Percentiles rank a stretch among this genome's conserved stretches.
These are phyloP conservation scores for Phoenix roebelenii DNA, from an alignment of 176 grass and related monocot species.

Conservation along the genomic window DNA sequence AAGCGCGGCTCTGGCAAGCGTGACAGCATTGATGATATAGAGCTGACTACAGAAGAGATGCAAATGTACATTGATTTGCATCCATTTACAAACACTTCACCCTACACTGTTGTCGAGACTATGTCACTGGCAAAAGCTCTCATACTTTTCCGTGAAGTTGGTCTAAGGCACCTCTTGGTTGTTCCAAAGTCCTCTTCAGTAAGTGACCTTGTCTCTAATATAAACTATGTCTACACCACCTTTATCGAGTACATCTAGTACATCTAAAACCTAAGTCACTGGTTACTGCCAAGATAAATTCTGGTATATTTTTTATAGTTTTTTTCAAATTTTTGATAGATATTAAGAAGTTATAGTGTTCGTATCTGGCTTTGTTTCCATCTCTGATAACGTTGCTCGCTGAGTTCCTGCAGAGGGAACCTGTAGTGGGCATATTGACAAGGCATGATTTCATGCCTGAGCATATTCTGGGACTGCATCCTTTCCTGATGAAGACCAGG, in stretches of 20 bases:
- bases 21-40: constrained; percentile 54
- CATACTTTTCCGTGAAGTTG: constrained; percentile 83
- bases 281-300: not conserved
- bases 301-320: not conserved
- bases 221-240: not conserved
- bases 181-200: constrained; percentile 73
- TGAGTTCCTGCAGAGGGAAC: constrained; percentile 38
- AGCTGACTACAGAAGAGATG: constrained; percentile 64
- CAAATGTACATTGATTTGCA: constrained; percentile 93
- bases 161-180: constrained; percentile 84
- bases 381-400: constrained; percentile 1
- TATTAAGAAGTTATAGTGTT: not conserved
- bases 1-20: constrained; percentile 74
- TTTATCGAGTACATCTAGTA: no score
- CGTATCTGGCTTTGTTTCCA: constrained; percentile 1
- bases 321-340: not conserved
- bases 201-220: constrained; percentile 6
- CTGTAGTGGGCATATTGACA: constrained; percentile 80
- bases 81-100: constrained; percentile 84
- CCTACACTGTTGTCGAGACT: constrained; percentile 91
- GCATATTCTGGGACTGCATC: constrained; percentile 66
- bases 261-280: no score
- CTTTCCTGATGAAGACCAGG: constrained; percentile 58
- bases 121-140: constrained; percentile 95
- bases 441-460: constrained; percentile 92